phyloP scores from a whole-genome alignment of 495 filamentous ascomycete species.

The Antarctomyces pellizariae region DNA sequence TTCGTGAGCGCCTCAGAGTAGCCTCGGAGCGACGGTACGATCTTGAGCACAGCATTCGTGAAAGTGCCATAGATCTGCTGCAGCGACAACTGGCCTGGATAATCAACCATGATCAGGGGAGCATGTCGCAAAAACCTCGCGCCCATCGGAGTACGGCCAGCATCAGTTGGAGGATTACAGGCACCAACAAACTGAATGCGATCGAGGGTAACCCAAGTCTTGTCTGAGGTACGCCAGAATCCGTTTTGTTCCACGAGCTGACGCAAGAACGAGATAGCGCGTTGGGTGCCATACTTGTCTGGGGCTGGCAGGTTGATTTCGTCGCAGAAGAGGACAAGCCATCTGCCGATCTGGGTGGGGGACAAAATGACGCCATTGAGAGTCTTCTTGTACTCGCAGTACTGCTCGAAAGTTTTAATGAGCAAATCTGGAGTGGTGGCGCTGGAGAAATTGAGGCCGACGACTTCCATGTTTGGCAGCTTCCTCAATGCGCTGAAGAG shows the following conservation, averaged over 20 bases:
- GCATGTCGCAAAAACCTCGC: conserved; percentile 84
- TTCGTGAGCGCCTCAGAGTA: conserved; percentile 88
- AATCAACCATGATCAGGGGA: conserved; percentile 96
- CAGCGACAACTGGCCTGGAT: conserved; percentile 84
- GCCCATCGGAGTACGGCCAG: conserved; percentile 83
- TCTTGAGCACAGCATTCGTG: conserved; percentile 89
- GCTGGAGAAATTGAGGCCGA: conserved; percentile 97
- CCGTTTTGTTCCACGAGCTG: conserved; percentile 97
- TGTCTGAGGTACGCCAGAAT: conserved; percentile 94
- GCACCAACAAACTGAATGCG: conserved; percentile 97
- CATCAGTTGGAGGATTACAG: conserved; percentile 98
- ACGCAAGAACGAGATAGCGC: conserved; percentile 87
- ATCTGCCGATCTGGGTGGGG: conserved; percentile 86
- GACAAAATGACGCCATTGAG: conserved; percentile 89
- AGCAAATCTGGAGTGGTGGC: conserved; percentile 92
- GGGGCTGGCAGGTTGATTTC: conserved; percentile 98
- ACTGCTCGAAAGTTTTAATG: conserved; percentile 97
- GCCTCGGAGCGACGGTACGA: conserved; percentile 81
- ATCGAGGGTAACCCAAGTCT: conserved; percentile 92
- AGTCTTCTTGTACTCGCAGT: conserved; percentile 98
- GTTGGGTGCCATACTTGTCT: conserved; percentile 92
- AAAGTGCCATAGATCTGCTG: conserved; percentile 97
- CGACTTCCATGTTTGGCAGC: conserved; percentile 93
- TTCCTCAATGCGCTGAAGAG: conserved; percentile 91
- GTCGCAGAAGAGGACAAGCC: conserved; percentile 96